Conservation (phyloP, 108 stramenopile species). For the Nitzschia palea region DNA sequence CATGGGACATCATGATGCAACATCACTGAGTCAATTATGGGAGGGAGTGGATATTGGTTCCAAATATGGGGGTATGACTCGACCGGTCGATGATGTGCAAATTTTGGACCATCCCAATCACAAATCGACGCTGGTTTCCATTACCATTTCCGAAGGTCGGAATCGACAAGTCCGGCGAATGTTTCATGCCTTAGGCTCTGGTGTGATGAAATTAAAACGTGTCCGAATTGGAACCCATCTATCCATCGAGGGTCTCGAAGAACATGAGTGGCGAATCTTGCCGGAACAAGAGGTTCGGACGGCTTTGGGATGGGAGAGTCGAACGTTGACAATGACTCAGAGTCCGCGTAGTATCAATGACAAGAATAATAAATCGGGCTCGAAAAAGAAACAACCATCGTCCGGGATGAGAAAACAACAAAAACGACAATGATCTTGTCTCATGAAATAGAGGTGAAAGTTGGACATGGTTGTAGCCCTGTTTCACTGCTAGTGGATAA, state of each 20-base stretch:
- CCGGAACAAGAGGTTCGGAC: constrained; percentile 44
- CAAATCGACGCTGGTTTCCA: constrained; percentile 54
- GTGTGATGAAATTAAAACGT: constrained; percentile 66
- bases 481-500: no score
- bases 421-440: no score
- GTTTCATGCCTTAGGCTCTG: constrained; percentile 73
- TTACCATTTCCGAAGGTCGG: constrained; percentile 66
- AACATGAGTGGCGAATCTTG: constrained; percentile 62
- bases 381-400: no score
- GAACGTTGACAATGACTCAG: no score
- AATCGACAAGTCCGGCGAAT: constrained; percentile 73
- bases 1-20: constrained; percentile 57
- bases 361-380: no score
- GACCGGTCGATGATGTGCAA: constrained; percentile 42
- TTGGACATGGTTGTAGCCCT: no score
- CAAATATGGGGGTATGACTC: constrained; percentile 58
- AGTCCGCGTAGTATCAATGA: no score
- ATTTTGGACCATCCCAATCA: constrained; percentile 54
- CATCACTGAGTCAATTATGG: constrained; percentile 3
- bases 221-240: constrained; percentile 40
- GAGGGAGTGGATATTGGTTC: constrained; percentile 54
- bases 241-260: constrained; percentile 29
- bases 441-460: no score
- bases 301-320: constrained; percentile 40
- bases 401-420: no score